A percentile compares a stretch with the other conserved stretches of the same genome.
Conservation (phyloP, 2,329 filamentous ascomycete species). For the Capronia americana region DNA sequence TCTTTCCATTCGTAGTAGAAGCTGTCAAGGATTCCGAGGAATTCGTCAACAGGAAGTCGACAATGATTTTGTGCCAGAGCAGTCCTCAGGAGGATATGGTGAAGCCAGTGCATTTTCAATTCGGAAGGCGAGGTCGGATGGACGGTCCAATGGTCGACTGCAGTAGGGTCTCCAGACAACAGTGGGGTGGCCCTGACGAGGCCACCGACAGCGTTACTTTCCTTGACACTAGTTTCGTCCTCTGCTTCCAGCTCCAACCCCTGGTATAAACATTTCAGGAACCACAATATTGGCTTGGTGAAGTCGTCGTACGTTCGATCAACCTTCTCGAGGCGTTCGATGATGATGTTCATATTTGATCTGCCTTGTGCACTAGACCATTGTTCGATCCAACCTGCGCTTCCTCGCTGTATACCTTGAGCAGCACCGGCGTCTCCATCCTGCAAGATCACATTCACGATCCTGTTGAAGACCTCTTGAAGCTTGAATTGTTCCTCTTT, state of each 20-base stretch:
- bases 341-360: constrained; percentile 70
- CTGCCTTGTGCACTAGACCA: constrained; percentile 41
- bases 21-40: constrained; percentile 59
- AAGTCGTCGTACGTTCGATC: constrained; percentile 87
- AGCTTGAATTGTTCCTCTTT: constrained; percentile 71
- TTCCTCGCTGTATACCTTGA: not conserved
- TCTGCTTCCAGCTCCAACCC: constrained; percentile 51
- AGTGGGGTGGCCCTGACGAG: constrained; percentile 50
- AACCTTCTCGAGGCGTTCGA: constrained; percentile 69
- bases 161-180: constrained; percentile 42
- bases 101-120: constrained; percentile 30
- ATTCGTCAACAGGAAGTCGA: not conserved
- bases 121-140: not conserved
- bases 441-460: constrained; percentile 15
- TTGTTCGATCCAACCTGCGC: constrained; percentile 19
- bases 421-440: not conserved
- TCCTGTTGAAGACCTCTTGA: constrained; percentile 78
- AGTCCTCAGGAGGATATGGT: constrained; percentile 18
- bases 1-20: constrained; percentile 83
- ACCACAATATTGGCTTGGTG: constrained; percentile 75
- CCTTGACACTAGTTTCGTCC: constrained; percentile 30
- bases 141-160: constrained; percentile 21
- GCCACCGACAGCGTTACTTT: constrained; percentile 38
- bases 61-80: constrained; percentile 10
- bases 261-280: constrained; percentile 78